Evolutionary conservation across 768 basidiomycete species (phyloP), one percentile per base, ranked within the genome.

Genomic region (Inosperma sp.): DNA sequence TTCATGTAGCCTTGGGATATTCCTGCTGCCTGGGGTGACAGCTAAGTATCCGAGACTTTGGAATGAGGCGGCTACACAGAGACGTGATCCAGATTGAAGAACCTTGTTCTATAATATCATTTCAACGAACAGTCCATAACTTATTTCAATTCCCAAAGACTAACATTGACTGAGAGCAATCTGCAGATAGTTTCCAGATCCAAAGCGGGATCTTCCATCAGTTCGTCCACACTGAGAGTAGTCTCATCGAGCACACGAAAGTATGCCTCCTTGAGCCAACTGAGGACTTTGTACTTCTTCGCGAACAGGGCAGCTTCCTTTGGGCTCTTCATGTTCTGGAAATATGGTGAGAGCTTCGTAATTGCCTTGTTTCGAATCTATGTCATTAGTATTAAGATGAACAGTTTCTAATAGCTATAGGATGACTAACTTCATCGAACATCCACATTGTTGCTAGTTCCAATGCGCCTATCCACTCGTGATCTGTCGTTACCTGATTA

Each of bases 211-310:
- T 21, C 30, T 16, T 19, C 19, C 13, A 30, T 3, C 8, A 37
- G 30, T 4, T 47, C 35, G 10, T n/a, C 16, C 3, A 16, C 21
- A 36, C 9, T 25, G 5, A 48, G 9, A 19, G 1, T n/a, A 8
- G 19, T 16, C 21, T 52, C 36, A 2, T 25, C 14, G 16, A 50
- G n/a, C 6, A 56, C 42, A 13, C 13, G 31, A 4, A 19, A 8
- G 30, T 49, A 56, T 19, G 27, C 52, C 7, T 17, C 55, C 10
- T 40, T 25, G 4, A 56, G 51, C 51, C 55, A 56, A 3, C 22
- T 36, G 2, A 34, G 48, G 12, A 53, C 36, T 7, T 6, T 29
- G 21, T 45, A 56, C 16, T 49, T 14, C 23, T 45, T 52, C 5
- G 51, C 55, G 3, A 56, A 16, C 9, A 52, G 13, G 8, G 52